phyloP scores from a whole-genome alignment of 371 early-diverging fungal species.

The Mucor mucedo region DNA sequence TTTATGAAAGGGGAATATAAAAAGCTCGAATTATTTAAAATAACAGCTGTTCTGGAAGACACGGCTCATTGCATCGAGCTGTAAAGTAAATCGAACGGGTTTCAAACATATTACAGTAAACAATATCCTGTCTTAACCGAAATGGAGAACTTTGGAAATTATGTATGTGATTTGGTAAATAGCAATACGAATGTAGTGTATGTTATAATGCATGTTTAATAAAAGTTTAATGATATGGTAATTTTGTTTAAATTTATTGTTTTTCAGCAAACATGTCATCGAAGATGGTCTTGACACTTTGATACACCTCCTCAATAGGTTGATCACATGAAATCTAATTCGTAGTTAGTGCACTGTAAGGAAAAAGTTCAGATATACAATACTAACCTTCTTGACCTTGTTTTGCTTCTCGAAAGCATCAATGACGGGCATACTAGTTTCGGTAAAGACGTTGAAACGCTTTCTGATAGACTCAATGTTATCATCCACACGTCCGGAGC shows the following conservation, averaged over 20 bases:
- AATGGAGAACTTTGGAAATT: too few relatives aligned
- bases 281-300: conserved; percentile 53
- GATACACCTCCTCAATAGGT: conserved; percentile 63
- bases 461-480: conserved; percentile 95
- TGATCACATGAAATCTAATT: conserved; percentile 60
- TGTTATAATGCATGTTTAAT: too few relatives aligned
- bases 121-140: too few relatives aligned
- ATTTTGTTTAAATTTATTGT: conserved; percentile 11
- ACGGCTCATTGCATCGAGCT: too few relatives aligned
- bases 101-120: too few relatives aligned
- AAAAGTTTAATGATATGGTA: background rate
- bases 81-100: too few relatives aligned
- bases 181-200: too few relatives aligned
- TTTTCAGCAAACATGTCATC: conserved; percentile 35
- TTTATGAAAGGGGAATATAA: too few relatives aligned
- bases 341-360: background rate
- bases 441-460: conserved; percentile 85
- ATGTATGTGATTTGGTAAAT: too few relatives aligned
- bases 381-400: conserved; percentile 77
- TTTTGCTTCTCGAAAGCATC: conserved; percentile 72
- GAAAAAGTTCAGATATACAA: background rate
- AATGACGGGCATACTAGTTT: conserved; percentile 91
- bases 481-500: conserved; percentile 93
- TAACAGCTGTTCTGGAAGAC: too few relatives aligned
- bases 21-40: too few relatives aligned